A percentile compares a stretch with the other conserved stretches of the same genome.
Evolutionary conservation across 2,329 filamentous ascomycete species (phyloP).

Genomic region (Cucurbitaria berberidis): DNA sequence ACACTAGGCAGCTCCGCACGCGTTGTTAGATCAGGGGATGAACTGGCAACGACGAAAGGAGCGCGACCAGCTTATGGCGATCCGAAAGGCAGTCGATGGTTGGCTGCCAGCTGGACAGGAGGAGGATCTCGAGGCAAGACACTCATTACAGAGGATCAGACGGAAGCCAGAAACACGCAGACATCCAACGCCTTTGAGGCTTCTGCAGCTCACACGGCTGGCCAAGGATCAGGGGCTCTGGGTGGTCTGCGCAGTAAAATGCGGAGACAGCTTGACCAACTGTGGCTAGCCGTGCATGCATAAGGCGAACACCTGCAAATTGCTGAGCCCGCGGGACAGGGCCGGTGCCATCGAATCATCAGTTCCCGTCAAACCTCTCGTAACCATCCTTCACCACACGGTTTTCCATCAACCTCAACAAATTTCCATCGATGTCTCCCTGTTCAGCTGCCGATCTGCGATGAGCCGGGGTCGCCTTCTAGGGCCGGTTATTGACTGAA

Average conservation of each 20-base stretch:
- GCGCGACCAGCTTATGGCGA: conserved; percentile 32
- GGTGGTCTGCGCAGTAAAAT: conserved; percentile 49
- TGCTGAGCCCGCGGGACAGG: conserved; percentile 40
- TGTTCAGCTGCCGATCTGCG: conserved; percentile 27
- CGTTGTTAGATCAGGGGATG: conserved; percentile 32
- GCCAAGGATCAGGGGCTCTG: conserved; percentile 49
- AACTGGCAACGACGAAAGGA: conserved; percentile 20
- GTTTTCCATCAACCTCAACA: conserved; percentile 30
- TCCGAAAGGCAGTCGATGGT: conserved; percentile 23
- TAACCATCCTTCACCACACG: conserved; percentile 33
- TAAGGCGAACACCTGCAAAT: conserved; percentile 50
- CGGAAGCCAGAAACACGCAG: conserved; percentile 41
- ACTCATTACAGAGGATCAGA: conserved; percentile 44
- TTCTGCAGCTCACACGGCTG: conserved; percentile 47
- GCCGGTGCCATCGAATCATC: conserved; percentile 41
- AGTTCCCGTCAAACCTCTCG: conserved; percentile 33
- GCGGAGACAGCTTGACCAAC: conserved; percentile 49
- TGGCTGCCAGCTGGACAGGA: conserved; percentile 29
- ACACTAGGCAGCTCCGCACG: conserved; percentile 31
- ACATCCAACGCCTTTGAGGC: conserved; percentile 50
- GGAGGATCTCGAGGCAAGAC: conserved; percentile 35
- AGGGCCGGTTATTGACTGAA: conserved; percentile 25
- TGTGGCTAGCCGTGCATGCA: conserved; percentile 47
- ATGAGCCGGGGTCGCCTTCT: conserved; percentile 18
- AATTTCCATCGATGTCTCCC: conserved; percentile 20